Evolutionary conservation across 1,139 yeast species (phyloP).

Genomic region (Candida sp.): DNA sequence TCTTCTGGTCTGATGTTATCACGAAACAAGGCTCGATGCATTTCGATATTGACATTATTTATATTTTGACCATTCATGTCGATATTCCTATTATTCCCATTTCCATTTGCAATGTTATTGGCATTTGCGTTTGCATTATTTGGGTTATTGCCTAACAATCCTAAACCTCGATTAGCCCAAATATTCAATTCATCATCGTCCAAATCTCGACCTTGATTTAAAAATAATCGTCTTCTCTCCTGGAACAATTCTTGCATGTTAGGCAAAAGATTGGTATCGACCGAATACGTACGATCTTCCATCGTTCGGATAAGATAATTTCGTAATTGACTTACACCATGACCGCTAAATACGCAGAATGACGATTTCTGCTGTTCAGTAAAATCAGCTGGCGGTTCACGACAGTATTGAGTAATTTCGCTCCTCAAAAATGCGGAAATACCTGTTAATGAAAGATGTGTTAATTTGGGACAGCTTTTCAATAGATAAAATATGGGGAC

Average conservation of each 20-base stretch:
- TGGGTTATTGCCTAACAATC: conserved; percentile 16
- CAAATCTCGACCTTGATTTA: conserved; percentile 17
- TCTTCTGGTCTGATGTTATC: conserved; percentile 35
- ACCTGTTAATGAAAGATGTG: conserved; percentile 89
- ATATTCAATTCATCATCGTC: conserved; percentile 25
- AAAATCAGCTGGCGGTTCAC: conserved; percentile 95
- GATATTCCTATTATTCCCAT: not conserved
- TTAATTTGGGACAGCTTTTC: conserved; percentile 78
- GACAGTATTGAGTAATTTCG: conserved; percentile 83
- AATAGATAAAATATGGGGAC: conserved; percentile 70
- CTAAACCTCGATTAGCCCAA: conserved; percentile 36
- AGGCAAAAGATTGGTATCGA: conserved; percentile 27
- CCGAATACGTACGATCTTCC: conserved; percentile 40
- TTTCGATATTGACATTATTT: conserved; percentile 10
- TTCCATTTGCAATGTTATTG: conserved; percentile 3
- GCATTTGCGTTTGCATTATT: not conserved
- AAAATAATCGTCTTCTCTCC: conserved; percentile 29
- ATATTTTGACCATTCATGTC: not conserved
- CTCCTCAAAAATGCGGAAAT: conserved; percentile 82
- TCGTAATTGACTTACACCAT: conserved; percentile 75
- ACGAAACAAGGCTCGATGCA: conserved; percentile 33
- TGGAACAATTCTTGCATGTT: conserved; percentile 32
- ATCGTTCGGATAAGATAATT: conserved; percentile 50
- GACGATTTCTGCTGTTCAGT: conserved; percentile 81
- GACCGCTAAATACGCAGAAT: conserved; percentile 93